These are phyloP conservation scores for Penicillium manginii DNA, from an alignment of 495 filamentous ascomycete species.

Conservation along the genomic window DNA sequence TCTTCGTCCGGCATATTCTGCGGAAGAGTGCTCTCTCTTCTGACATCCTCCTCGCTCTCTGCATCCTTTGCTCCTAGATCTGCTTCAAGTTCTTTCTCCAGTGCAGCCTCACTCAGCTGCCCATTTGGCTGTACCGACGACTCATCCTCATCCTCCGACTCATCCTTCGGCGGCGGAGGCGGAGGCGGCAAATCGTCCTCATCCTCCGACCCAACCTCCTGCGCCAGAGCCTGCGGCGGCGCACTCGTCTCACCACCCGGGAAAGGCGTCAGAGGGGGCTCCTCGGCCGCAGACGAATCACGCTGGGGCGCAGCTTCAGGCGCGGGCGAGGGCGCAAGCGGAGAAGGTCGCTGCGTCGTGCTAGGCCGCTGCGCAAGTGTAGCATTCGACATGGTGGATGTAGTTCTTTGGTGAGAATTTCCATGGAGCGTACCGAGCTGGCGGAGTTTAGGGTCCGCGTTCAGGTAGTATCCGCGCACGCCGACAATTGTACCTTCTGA, in stretches of 20 bases:
- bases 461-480: constrained; percentile 93
- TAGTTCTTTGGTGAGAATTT: constrained; percentile 47
- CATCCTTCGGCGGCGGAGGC: constrained; percentile 45
- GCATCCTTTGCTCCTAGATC: constrained; percentile 18
- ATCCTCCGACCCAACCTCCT: constrained; percentile 37
- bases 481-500: constrained; percentile 90
- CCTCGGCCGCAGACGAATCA: constrained; percentile 26
- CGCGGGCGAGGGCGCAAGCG: background rate
- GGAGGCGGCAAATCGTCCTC: constrained; percentile 33
- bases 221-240: constrained; percentile 33
- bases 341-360: constrained; percentile 9
- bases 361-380: constrained; percentile 33
- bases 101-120: constrained; percentile 5
- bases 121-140: constrained; percentile 27
- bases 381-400: constrained; percentile 34
- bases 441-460: constrained; percentile 74
- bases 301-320: constrained; percentile 1
- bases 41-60: constrained; percentile 11
- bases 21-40: constrained; percentile 28
- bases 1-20: constrained; percentile 31
- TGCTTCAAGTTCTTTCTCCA: constrained; percentile 7
- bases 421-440: constrained; percentile 55
- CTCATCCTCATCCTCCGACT: constrained; percentile 22
- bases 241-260: constrained; percentile 41
- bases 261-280: constrained; percentile 50